These are phyloP conservation scores for Suillus variegatus DNA, from an alignment of 768 basidiomycete genomes.

Conservation along the genomic window DNA sequence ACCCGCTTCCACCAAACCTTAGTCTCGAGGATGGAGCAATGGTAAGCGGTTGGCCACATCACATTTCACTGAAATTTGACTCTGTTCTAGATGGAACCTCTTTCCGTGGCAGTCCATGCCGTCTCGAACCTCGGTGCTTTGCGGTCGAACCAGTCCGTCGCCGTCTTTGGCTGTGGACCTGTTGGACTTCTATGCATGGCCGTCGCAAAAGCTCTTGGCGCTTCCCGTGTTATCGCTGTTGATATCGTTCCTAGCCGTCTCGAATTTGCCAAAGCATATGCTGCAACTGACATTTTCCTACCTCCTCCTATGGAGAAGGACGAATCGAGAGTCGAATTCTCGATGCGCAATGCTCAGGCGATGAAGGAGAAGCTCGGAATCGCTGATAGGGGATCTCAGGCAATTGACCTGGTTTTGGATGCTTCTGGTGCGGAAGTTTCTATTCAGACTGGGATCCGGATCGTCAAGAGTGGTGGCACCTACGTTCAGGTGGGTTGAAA, in stretches of 20 bases:
- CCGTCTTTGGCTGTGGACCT: constrained; percentile 88
- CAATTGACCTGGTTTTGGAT: constrained; percentile 87
- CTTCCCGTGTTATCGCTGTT: constrained; percentile 79
- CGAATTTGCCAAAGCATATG: constrained; percentile 83
- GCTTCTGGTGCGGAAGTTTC: constrained; percentile 93
- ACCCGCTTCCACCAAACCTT: constrained; percentile 79
- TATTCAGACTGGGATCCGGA: constrained; percentile 80
- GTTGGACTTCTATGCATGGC: constrained; percentile 91
- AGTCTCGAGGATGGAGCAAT: constrained; percentile 94
- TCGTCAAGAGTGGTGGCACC: constrained; percentile 76
- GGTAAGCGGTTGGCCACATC: constrained; percentile 44
- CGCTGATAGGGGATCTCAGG: constrained; percentile 64
- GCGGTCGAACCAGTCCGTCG: constrained; percentile 72
- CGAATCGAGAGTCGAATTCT: constrained; percentile 72
- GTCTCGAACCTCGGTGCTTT: constrained; percentile 76
- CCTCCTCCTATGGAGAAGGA: constrained; percentile 61
- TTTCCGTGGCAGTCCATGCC: constrained; percentile 90
- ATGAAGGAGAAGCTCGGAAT: constrained; percentile 70
- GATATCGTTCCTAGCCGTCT: constrained; percentile 78
- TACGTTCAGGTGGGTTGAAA: constrained; percentile 57
- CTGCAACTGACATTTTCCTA: constrained; percentile 73
- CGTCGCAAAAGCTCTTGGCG: constrained; percentile 93
- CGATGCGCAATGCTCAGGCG: constrained; percentile 64
- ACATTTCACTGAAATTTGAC: background rate
- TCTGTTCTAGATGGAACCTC: constrained; percentile 78